phyloP scores from a whole-genome alignment of 2,329 filamentous ascomycete species.

The Arthrobotrys entomopaga region DNA sequence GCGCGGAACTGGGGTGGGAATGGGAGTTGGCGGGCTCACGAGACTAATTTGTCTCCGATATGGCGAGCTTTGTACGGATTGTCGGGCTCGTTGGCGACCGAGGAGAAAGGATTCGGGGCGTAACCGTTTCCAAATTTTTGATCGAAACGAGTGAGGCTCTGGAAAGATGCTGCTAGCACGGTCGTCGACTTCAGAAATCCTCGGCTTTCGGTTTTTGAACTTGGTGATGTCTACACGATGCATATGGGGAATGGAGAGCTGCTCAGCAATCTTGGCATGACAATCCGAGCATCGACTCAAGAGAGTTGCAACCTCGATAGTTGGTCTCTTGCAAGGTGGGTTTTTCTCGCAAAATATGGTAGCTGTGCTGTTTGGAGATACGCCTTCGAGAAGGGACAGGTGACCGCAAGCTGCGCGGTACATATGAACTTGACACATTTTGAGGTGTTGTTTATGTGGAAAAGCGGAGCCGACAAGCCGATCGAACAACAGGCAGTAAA shows the following conservation, averaged over 20 bases:
- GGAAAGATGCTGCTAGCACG: not conserved
- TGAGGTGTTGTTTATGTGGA: slow-evolving; percentile 11
- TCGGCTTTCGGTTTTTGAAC: slow-evolving; percentile 47
- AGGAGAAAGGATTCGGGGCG: slow-evolving; percentile 6
- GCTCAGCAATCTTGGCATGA: slow-evolving; percentile 35
- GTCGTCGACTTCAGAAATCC: slow-evolving; percentile 6
- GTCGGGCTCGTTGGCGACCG: slow-evolving; percentile 20
- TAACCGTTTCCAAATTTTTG: slow-evolving; percentile 48
- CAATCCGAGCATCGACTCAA: slow-evolving; percentile 46
- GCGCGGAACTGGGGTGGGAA: not conserved
- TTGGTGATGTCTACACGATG: slow-evolving; percentile 53
- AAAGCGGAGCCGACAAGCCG: not conserved
- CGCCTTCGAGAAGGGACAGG: slow-evolving; percentile 35
- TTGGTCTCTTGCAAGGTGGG: slow-evolving; percentile 48
- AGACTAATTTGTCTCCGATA: slow-evolving; percentile 25
- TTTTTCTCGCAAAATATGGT: slow-evolving; percentile 52
- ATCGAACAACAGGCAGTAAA: not conserved
- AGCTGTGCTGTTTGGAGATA: slow-evolving; percentile 29
- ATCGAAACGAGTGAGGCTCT: slow-evolving; percentile 28
- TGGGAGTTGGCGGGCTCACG: not conserved
- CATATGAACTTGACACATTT: slow-evolving; percentile 52
- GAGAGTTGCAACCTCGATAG: slow-evolving; percentile 42
- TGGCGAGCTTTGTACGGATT: slow-evolving; percentile 23
- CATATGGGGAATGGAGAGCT: slow-evolving; percentile 41
- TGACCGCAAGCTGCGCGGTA: slow-evolving; percentile 54